Evolutionary conservation across 176 grass and related monocot genomes (phyloP), one percentile per base, ranked within the genome.

Genomic region (Canna indica): DNA sequence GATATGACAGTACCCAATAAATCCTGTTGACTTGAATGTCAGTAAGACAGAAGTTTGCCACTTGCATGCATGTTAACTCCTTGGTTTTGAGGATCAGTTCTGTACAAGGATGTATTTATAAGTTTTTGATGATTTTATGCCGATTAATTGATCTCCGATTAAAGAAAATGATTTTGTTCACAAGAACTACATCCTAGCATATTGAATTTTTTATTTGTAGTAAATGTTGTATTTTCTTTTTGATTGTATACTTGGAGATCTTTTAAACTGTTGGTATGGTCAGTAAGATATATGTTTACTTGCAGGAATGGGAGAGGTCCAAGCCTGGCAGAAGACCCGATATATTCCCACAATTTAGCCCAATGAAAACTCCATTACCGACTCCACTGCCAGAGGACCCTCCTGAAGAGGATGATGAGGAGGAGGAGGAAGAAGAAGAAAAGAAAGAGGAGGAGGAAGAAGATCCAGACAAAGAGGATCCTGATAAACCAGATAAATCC

Each of bases 321-420:
- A 91, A 91, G 62, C 88, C 88, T 83, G 82, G 85, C 8, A 88
- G 88, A 56, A 85, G 88, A 75, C 85, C 88, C 52, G 85, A 91
- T 69, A 91, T 91, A 71, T 91, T 91, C 45, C 85, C 88, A 52
- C 81, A 91, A 68, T 91, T 91, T 26, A 91, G 88, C 59, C 88
- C 88, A 69, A 91, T 91, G 88, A 91, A 88, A 77, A 91, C 88
- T 46, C 88, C 88, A 36, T 34, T 91, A 53, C 88, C 88, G 3
- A 77, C 78, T 80, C 88, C 88, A 16, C 52, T 88, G 60, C 88
- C 88, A 50, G 82, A 82, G 36, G 88, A 91, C 41, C 88, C 88
- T 32, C 77, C 83, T 15, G 85, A 91, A 38, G 88, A 91, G 4
- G 88, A 91, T 36, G 85, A 91, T 36, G 88, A 91, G 53, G 88